Evolutionary conservation across 768 basidiomycete species (phyloP).

Genomic region (Hydnum rufescens): DNA sequence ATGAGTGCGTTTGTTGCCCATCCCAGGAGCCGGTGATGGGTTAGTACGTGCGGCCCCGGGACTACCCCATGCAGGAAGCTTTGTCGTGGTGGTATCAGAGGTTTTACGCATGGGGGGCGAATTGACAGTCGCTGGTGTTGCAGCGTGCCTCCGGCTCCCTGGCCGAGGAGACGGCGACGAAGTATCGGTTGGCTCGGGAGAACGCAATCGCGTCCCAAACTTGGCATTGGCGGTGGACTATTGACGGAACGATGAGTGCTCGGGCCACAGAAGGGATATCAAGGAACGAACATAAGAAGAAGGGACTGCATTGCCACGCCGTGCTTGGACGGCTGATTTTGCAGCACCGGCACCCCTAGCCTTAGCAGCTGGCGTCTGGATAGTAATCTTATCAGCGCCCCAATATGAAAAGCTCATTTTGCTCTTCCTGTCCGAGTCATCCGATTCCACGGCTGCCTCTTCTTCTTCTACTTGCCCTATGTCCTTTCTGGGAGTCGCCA

Average conservation of each 20-base stretch:
- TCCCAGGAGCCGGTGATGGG: background rate
- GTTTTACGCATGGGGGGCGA: background rate
- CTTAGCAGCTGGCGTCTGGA: slow-evolving; percentile 47
- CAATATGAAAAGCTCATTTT: slow-evolving; percentile 92
- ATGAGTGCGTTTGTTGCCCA: background rate
- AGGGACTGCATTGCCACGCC: background rate
- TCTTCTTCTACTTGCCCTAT: slow-evolving; percentile 36
- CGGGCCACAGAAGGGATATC: slow-evolving; percentile 1
- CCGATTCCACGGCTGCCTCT: slow-evolving; percentile 38
- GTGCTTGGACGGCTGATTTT: slow-evolving; percentile 22
- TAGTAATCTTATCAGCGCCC: slow-evolving; percentile 80
- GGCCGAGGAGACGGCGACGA: slow-evolving; percentile 3
- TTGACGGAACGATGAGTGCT: slow-evolving; percentile 17
- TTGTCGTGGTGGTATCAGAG: background rate
- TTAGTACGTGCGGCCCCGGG: background rate
- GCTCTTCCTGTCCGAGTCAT: slow-evolving; percentile 74
- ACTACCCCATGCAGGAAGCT: background rate
- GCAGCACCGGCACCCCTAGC: background rate
- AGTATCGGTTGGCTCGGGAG: slow-evolving; percentile 28
- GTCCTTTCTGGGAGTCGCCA: slow-evolving; percentile 16
- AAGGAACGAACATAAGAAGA: background rate
- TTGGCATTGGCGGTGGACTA: slow-evolving; percentile 85
- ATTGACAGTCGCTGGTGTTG: background rate
- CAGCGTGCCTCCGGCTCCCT: background rate
- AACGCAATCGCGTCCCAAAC: slow-evolving; percentile 68